Evolutionary conservation across 2,329 filamentous ascomycete species (phyloP).

Genomic region (Venturia nashicola): DNA sequence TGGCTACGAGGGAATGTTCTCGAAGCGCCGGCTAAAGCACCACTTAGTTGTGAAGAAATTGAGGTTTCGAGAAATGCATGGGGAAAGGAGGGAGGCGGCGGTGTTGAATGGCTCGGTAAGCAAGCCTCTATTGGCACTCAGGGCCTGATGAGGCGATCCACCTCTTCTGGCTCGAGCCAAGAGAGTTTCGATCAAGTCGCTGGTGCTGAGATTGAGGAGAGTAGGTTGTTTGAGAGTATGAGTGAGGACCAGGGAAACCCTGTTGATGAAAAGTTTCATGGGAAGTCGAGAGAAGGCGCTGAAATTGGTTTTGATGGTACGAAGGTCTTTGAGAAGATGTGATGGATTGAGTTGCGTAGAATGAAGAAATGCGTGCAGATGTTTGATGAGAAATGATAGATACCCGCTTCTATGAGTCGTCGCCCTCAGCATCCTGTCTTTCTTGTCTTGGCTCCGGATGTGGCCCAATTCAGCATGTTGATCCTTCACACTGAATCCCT

Average conservation of each 20-base stretch:
- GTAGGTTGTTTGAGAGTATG: conserved; percentile 7
- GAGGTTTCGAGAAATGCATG: conserved; percentile 21
- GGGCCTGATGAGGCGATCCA: conserved; percentile 17
- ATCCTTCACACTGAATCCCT: neutral
- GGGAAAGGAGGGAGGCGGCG: conserved; percentile 15
- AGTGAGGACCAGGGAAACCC: conserved; percentile 7
- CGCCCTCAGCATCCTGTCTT: neutral
- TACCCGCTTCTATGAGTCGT: neutral
- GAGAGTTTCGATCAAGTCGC: conserved; percentile 35
- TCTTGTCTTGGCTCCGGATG: neutral
- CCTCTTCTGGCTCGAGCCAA: conserved; percentile 20
- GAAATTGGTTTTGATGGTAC: conserved; percentile 18
- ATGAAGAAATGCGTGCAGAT: neutral
- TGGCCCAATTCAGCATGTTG: neutral
- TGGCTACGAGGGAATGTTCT: conserved; percentile 70
- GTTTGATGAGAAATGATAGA: neutral
- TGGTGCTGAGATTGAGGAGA: conserved; percentile 29
- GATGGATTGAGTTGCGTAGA: neutral
- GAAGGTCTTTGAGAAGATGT: conserved; percentile 27
- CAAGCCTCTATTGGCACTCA: conserved; percentile 21
- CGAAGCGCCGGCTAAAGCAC: conserved; percentile 21
- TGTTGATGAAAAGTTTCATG: conserved; percentile 10
- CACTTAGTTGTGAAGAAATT: conserved; percentile 28
- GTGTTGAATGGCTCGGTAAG: conserved; percentile 27
- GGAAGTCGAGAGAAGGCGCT: conserved; percentile 14